Base-by-base conservation (phyloP, 441 rosid genomes). In the Erysimum pusillum region DNA sequence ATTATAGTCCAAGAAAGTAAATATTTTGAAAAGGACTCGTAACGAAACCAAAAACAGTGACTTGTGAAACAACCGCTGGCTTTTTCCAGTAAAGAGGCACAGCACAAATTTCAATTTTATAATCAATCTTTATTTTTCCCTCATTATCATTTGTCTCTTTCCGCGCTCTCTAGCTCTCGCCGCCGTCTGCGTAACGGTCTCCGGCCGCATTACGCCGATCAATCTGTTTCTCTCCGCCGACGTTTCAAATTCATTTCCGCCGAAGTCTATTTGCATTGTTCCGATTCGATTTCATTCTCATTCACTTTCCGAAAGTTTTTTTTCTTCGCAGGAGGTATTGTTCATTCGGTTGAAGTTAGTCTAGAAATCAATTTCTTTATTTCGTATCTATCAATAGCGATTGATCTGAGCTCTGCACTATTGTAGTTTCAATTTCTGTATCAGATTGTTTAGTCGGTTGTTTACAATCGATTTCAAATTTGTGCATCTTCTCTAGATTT, bases 101-200 rank as follows among this genome's bases (percentile, higher is more conserved):
- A 31, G 25, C 25, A 69, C 54, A 57, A 69, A 44, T 6, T 68
- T 39, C 11, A 68, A 17, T 20, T 70, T 44, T 70, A 0, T 25
- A n/a, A 18, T 56, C 10, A 69, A 46, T 48, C 28, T 2, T 2
- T 54, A 8, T 13, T 41, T 62, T 13, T 5, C 2, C 9, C 17
- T 59, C 60, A 61, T 68, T 58, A 65, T 38, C n/a, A 59, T 60
- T 75, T 79, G 79, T 75, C 57, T 62, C 76, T 60, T 77, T 74
- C 57, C 61, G 52, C 67, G 78, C 72, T 60, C 73, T 51, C 63
- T 83, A 67, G 63, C 83, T 74, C 79, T 74, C 85, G 51, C 81
- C 86, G 90, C 88, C 91, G 90, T 73, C 88, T 53, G 52, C 80
- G 71, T 77, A 87, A 87, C 96, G 94, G 93, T 83, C 78, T 83